phyloP scores from a whole-genome alignment of 192 early-diverging fungal genomes.

The Podila horticola region DNA sequence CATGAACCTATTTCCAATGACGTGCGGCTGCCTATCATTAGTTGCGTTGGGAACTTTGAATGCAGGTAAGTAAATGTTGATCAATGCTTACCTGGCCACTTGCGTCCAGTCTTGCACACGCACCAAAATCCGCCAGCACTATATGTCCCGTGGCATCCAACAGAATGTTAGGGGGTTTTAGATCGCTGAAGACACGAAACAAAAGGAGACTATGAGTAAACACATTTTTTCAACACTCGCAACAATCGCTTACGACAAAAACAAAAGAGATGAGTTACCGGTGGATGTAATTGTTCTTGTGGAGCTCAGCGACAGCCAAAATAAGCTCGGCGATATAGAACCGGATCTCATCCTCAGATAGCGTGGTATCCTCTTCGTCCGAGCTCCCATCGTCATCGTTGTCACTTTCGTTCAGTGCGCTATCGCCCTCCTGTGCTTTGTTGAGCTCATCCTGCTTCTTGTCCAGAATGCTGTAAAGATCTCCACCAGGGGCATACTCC shows the following conservation, averaged over 20 bases:
- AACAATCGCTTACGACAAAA: not conserved
- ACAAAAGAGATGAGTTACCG: slow-evolving; percentile 20
- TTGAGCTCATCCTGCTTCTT: slow-evolving; percentile 62
- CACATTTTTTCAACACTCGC: not conserved
- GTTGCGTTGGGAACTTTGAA: not conserved
- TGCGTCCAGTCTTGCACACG: slow-evolving; percentile 40
- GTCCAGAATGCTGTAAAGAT: slow-evolving; percentile 78
- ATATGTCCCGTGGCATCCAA: slow-evolving; percentile 77
- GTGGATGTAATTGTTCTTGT: slow-evolving; percentile 75
- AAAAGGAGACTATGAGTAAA: not conserved
- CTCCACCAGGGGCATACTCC: slow-evolving; percentile 84
- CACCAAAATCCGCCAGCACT: slow-evolving; percentile 80
- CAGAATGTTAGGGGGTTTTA: slow-evolving; percentile 79
- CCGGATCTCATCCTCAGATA: slow-evolving; percentile 72
- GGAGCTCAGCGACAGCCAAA: slow-evolving; percentile 76
- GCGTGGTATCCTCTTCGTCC: slow-evolving; percentile 47
- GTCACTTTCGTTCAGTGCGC: not conserved
- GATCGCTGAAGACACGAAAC: slow-evolving; percentile 55
- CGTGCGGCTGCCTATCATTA: not conserved
- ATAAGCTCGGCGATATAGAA: slow-evolving; percentile 81
- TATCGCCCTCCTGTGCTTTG: slow-evolving; percentile 7
- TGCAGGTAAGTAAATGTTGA: too few relatives aligned
- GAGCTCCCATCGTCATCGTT: slow-evolving; percentile 10
- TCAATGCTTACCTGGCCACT: slow-evolving; percentile 23
- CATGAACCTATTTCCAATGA: slow-evolving; percentile 28